Percentiles rank a stretch among this genome's conserved stretches.
Conservation (phyloP, 306 rosid species). For the Prinsepia uniflora region DNA sequence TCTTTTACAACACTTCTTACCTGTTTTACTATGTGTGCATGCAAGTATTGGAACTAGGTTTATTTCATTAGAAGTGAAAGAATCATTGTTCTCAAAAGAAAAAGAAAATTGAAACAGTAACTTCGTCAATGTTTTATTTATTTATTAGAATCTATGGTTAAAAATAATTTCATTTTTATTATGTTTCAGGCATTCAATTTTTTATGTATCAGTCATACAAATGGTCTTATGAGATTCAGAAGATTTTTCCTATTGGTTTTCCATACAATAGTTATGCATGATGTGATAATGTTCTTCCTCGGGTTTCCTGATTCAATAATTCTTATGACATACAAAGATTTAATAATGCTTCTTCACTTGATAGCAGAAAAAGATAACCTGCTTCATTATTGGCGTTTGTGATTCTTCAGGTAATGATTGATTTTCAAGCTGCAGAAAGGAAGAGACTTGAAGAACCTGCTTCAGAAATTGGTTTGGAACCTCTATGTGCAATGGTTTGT, state of each 20-base stretch:
- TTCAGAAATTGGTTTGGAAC: slow-evolving; percentile 92
- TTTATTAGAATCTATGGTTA: too few relatives aligned
- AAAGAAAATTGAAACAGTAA: too few relatives aligned
- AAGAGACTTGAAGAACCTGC: slow-evolving; percentile 86
- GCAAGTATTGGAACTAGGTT: too few relatives aligned
- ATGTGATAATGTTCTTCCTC: not conserved
- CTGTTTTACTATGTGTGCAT: too few relatives aligned
- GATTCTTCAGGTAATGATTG: slow-evolving; percentile 79
- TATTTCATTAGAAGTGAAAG: too few relatives aligned
- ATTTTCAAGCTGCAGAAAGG: slow-evolving; percentile 96
- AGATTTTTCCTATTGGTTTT: not conserved
- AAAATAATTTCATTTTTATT: not conserved
- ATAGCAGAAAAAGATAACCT: not conserved
- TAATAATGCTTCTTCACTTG: not conserved
- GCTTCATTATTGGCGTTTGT: not conserved
- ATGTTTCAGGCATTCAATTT: not conserved
- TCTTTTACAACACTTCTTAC: too few relatives aligned
- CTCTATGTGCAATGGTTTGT: slow-evolving; percentile 93
- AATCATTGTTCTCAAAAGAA: too few relatives aligned
- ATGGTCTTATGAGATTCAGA: not conserved
- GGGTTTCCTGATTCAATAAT: not conserved
- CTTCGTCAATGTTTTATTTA: too few relatives aligned
- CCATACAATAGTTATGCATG: not conserved
- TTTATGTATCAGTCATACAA: not conserved
- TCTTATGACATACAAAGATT: not conserved